Evolutionary conservation across 139 green algal genomes (phyloP), one percentile per base, ranked within the genome.

Genomic region (Ulvella scutata): DNA sequence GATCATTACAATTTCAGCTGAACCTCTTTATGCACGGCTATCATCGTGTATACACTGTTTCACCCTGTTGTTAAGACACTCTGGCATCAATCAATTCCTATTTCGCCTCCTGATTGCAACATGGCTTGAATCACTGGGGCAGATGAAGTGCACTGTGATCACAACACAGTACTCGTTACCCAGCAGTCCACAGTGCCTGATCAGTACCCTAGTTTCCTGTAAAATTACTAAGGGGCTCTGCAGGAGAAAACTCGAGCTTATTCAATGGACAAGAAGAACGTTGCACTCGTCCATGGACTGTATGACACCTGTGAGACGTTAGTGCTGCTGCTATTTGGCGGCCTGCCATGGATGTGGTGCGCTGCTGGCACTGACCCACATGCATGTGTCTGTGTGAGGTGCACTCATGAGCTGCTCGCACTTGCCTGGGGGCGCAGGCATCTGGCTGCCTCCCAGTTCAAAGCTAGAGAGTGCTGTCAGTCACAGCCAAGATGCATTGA

Each of bases 201-300:
- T 17, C 72, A 23, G 31, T 23, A 72, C 33, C 33, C 21, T 78
- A 38, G 4, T 2, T 3, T 82, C 29, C 78, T 75, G 23, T 74
- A 35, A 0, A 31, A 78, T 1, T 84, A 85, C 72, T 72, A 74
- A 4, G 21, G 33, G 1, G 81, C 80, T 3, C 73, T 85, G 31
- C 92, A 86, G 78, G 61, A 77, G 17, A 85, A 88, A 26, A 89
- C 80, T 3, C 85, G 87, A 62, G 75, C 77, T 0, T 94, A 94
- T 78, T 82, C 85, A n/a, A 28, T 90, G 6, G 89, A 92, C 76
- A 93, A 92, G 67, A 86, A 82, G 85, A 85, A 61, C 21, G 72
- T 35, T 1, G 38, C 4, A 10, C 43, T 37, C 60, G 33, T 76
- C 3, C 4, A 26, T 28, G 67, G 20, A 10, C 38, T 73, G 33